A percentile compares a stretch with the other conserved stretches of the same genome.
phyloP scores from a whole-genome alignment of 148 eudicot genomes.

The Talinum fruticosum region DNA sequence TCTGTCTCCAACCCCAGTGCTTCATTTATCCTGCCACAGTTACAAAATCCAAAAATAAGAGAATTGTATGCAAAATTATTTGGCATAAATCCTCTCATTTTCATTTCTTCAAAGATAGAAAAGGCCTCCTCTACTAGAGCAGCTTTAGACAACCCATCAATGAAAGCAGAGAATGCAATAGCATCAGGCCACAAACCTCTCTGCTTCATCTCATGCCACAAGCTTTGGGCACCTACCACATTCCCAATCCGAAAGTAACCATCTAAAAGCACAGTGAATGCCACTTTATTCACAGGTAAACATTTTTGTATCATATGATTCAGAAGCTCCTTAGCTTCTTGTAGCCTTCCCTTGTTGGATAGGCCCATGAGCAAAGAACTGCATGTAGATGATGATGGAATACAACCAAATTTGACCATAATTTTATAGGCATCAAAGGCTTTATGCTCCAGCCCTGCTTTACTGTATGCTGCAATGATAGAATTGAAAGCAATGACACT shows the following conservation, averaged over 20 bases:
- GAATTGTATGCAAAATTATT: slow-evolving; percentile 86
- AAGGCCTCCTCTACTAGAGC: slow-evolving; percentile 68
- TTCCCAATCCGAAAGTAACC: slow-evolving; percentile 64
- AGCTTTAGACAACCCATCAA: slow-evolving; percentile 73
- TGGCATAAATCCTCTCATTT: slow-evolving; percentile 56
- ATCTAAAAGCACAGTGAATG: slow-evolving; percentile 76
- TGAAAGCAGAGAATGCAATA: slow-evolving; percentile 73
- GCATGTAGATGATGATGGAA: slow-evolving; percentile 73
- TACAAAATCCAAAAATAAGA: slow-evolving; percentile 63
- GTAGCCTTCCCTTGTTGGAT: slow-evolving; percentile 52
- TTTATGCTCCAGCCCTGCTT: slow-evolving; percentile 50
- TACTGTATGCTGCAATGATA: slow-evolving; percentile 71
- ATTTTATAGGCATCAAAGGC: slow-evolving; percentile 61
- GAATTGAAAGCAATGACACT: slow-evolving; percentile 78
- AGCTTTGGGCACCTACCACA: slow-evolving; percentile 54
- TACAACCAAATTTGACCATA: slow-evolving; percentile 60
- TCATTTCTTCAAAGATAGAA: slow-evolving; percentile 53
- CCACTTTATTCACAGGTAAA: slow-evolving; percentile 63
- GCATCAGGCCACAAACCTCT: slow-evolving; percentile 72
- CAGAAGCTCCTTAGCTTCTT: slow-evolving; percentile 66
- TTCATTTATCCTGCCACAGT: slow-evolving; percentile 47
- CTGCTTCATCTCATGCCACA: slow-evolving; percentile 71
- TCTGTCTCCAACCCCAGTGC: slow-evolving; percentile 69
- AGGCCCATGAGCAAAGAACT: slow-evolving; percentile 72
- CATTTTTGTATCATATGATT: slow-evolving; percentile 55